Evolutionary conservation across 106 monocot species (phyloP).

Genomic region (Dendrobium officinale): DNA sequence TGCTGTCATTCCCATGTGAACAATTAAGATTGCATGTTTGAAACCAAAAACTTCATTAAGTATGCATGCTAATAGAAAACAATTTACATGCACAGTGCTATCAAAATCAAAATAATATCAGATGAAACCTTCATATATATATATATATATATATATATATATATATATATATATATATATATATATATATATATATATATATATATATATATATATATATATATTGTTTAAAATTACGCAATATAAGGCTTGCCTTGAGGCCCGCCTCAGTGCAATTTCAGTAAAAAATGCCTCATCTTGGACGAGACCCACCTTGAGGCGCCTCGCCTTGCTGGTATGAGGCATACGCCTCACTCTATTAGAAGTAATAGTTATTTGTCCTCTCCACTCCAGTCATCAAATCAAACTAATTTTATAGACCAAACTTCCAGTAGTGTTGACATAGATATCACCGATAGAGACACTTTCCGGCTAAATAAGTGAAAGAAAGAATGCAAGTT

Average conservation of each 20-base stretch:
- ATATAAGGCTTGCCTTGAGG: too few relatives aligned
- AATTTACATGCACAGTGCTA: neutral
- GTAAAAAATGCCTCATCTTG: too few relatives aligned
- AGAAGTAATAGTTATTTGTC: neutral
- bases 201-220: neutral
- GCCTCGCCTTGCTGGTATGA: too few relatives aligned
- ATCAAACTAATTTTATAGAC: neutral
- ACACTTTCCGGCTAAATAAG: neutral
- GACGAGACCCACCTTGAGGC: too few relatives aligned
- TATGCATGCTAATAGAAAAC: neutral
- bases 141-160: neutral
- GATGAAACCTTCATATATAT: neutral
- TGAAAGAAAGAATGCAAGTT: neutral
- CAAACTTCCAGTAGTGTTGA: neutral
- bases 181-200: neutral
- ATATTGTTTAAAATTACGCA: neutral
- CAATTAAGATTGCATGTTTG: neutral
- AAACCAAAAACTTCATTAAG: neutral
- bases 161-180: too few relatives aligned
- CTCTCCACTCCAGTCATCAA: neutral
- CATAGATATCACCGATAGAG: neutral
- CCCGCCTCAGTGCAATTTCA: too few relatives aligned
- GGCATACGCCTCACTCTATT: too few relatives aligned
- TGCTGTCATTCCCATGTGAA: neutral
- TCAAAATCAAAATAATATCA: neutral